Evolutionary conservation across 129 eudicot species (phyloP), one percentile per base, ranked within the genome.

Genomic region (Chrysanthemum makinoi): DNA sequence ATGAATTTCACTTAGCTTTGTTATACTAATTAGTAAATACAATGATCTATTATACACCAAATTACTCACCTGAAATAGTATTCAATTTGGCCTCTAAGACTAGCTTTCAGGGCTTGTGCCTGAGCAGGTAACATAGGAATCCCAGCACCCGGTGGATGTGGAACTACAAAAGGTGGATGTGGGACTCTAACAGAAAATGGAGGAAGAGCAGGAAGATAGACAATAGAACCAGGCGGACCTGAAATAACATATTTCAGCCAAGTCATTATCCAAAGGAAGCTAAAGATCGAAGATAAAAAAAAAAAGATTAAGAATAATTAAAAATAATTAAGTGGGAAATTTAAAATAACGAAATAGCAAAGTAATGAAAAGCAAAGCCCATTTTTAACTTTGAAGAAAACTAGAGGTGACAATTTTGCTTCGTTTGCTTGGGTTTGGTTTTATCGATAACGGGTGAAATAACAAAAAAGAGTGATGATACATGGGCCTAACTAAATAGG

Each of bases 21-120:
- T 6, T 62, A 33, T 62, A 62, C 5, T 35, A 15, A n/a, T 19
- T 30, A 62, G 67, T 14, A 22, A 72, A 58, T 43, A 2, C 18
- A 48, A 63, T 63, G 68, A 12, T 63, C 43, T 63, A 12, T 8
- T 33, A 67, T 61, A 33, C 65, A 67, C 44, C 65, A 48, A 64
- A 48, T 14, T 22, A 83, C 75, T 70, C 77, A 93, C 98, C 98
- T 87, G 87, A 94, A 94, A 65, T 94, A 94, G 78, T 94, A 94
- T 70, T 94, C 96, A 82, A 94, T 87, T 82, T 94, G 98, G 85
- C 80, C 87, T 52, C 81, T 69, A 46, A 94, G 79, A 77, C 56
- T 82, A 55, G 84, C 79, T 80, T 72, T 84, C 83, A 94, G 67
- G 63, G 83, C 82, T 63, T 81, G 57, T 24, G 80, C 59, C 30